Percentiles rank a stretch among this genome's conserved stretches.
Evolutionary conservation across 73 alveolate genomes (phyloP).

Genomic region (Vitrella brassicaformis): DNA sequence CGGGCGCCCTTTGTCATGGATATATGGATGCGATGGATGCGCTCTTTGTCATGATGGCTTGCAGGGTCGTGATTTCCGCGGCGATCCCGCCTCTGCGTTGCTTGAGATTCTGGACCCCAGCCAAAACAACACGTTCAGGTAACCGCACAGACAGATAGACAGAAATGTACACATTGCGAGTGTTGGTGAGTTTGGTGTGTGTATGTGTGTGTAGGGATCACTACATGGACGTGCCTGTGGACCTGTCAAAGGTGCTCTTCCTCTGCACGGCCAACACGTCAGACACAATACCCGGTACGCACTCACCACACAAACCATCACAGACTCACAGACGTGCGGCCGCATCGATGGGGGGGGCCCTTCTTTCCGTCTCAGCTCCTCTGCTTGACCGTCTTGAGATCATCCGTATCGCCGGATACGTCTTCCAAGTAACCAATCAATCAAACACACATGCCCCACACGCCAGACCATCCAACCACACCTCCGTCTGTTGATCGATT

Average conservation of each 20-base stretch:
- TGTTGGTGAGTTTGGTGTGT: background rate
- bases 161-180: background rate
- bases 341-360: too few relatives aligned
- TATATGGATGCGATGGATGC: too few relatives aligned
- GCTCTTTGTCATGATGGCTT: background rate
- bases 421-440: conserved; percentile 32
- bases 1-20: too few relatives aligned
- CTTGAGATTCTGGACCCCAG: conserved; percentile 59
- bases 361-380: too few relatives aligned
- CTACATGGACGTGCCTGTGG: conserved; percentile 58
- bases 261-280: conserved; percentile 64
- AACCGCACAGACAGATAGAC: background rate
- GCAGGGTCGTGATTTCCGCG: conserved; percentile 49
- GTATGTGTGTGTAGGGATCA: conserved; percentile 36
- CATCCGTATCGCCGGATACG: conserved; percentile 57
- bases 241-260: conserved; percentile 55
- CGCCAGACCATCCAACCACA: background rate
- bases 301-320: too few relatives aligned
- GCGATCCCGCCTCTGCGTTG: conserved; percentile 63
- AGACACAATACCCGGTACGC: conserved; percentile 52
- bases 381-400: conserved; percentile 61
- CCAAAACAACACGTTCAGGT: conserved; percentile 45
- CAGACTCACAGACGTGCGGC: too few relatives aligned
- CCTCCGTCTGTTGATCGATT: background rate
- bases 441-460: background rate